Base-by-base conservation (phyloP, 495 filamentous ascomycete species). In the Penicillium argentinense region DNA sequence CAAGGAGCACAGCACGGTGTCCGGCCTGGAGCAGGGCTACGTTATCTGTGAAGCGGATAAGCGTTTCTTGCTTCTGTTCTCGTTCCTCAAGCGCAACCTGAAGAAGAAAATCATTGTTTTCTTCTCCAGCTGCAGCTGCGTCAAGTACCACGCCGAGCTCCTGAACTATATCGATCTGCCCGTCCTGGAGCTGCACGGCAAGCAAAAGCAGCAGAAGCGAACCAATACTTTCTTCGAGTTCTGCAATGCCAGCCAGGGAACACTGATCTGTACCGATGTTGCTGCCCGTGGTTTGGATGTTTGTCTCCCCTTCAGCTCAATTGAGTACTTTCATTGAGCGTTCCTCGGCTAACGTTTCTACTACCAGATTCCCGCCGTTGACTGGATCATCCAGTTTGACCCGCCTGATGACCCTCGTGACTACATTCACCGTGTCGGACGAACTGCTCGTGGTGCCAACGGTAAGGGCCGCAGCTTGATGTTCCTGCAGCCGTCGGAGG, bases 191-290 rank as follows among this genome's bases (percentile, higher is more conserved):
- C 63, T 83, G 24, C 90, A 96, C 66, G 92, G 92, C 41, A 96
- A 97, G 67, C 89, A 95, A 69, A 97, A 97, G 70, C 93, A 97
- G 68, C 88, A 96, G 64, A 95, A 95, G 66, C 86, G 93, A 4
- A 98, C 93, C 37, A 95, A 93, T 60, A 95, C 89, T 0, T 98
- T 98, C 71, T 98, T 97, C 69, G 92, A 97, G 57, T 98, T 97
- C 74, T 91, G 87, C 69, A 98, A 98, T 64, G 91, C 93, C 5
- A 85, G 79, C 44, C 84, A 88, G 41, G 93, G 93, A 8, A 95
- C 87, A 3, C 69, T 98, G 29, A 91, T 98, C 53, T 96, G 91
- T 69, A 98, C 95, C 0, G 93, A 98, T 59, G 95, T 98, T 49
- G 93, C 95, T 27, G 95, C 93, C 6, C 74, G 93, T 62, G 93